A percentile compares a stretch with the other conserved stretches of the same genome.
phyloP scores from a whole-genome alignment of 2,329 filamentous ascomycete genomes.

The Colletotrichum graminicola region DNA sequence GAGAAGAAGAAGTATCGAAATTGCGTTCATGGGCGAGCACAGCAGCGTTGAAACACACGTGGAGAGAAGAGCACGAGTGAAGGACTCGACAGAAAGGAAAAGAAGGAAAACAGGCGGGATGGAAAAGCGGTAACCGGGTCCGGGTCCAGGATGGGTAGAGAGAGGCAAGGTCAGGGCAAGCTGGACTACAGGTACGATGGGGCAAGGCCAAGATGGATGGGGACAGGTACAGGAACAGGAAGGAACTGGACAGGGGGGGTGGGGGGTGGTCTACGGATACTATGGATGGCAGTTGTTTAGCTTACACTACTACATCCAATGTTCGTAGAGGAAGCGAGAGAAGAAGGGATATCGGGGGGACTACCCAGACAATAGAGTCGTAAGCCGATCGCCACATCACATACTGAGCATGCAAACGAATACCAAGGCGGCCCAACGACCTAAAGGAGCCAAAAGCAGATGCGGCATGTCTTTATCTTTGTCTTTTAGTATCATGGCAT shows the following conservation, averaged over 20 bases:
- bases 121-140: conserved; percentile 4
- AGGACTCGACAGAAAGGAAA: background rate
- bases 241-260: background rate
- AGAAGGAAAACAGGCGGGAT: conserved; percentile 34
- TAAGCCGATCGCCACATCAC: too few relatives aligned
- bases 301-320: too few relatives aligned
- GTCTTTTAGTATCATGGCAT: background rate
- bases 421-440: too few relatives aligned
- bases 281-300: too few relatives aligned
- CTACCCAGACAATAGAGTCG: background rate
- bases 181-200: background rate
- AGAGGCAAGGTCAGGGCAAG: background rate
- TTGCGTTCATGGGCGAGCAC: conserved; percentile 17
- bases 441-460: background rate
- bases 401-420: background rate
- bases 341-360: background rate
- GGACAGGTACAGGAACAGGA: background rate
- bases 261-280: background rate
- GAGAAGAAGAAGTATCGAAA: conserved; percentile 22
- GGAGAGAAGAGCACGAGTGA: background rate
- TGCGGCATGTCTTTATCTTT: background rate
- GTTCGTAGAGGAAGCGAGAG: background rate
- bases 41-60: conserved; percentile 23
- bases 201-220: background rate
- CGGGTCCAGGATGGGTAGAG: background rate